phyloP scores from a whole-genome alignment of 2,329 filamentous ascomycete genomes.

The Cordyceps fumosorosea region DNA sequence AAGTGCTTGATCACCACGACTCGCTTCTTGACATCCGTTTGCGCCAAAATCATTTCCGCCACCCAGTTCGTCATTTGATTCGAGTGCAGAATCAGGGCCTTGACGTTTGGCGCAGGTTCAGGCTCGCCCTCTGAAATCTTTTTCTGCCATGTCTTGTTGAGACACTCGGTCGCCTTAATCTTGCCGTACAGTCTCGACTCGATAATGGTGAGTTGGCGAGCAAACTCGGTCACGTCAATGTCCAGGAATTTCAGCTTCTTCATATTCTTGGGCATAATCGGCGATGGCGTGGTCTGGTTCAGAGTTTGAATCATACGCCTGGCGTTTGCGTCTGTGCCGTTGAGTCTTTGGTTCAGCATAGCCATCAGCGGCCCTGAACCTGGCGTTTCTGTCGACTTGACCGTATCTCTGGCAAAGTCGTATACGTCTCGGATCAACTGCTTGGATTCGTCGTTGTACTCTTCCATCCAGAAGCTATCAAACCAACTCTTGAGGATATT shows the following conservation, averaged over 20 bases:
- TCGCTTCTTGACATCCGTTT: conserved; percentile 89
- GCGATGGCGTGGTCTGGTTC: conserved; percentile 72
- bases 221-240: conserved; percentile 92
- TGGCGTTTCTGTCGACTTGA: conserved; percentile 89
- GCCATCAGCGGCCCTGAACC: conserved; percentile 79
- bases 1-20: conserved; percentile 99
- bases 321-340: conserved; percentile 78
- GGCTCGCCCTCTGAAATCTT: conserved; percentile 75
- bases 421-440: conserved; percentile 83
- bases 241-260: conserved; percentile 98
- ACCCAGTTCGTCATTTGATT: conserved; percentile 99
- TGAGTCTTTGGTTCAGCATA: conserved; percentile 80
- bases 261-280: conserved; percentile 98
- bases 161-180: conserved; percentile 89
- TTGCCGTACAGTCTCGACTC: conserved; percentile 92
- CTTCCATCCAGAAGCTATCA: conserved; percentile 98
- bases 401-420: conserved; percentile 83
- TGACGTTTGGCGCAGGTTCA: conserved; percentile 88
- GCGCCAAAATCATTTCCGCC: conserved; percentile 95
- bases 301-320: conserved; percentile 84
- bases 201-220: conserved; percentile 94
- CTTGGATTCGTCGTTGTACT: conserved; percentile 74
- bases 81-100: conserved; percentile 91
- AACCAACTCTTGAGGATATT: conserved; percentile 99
- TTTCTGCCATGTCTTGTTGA: conserved; percentile 99